These are phyloP conservation scores for Litsea cubeba DNA, from an alignment of 164 flowering plant genomes.

Conservation along the genomic window DNA sequence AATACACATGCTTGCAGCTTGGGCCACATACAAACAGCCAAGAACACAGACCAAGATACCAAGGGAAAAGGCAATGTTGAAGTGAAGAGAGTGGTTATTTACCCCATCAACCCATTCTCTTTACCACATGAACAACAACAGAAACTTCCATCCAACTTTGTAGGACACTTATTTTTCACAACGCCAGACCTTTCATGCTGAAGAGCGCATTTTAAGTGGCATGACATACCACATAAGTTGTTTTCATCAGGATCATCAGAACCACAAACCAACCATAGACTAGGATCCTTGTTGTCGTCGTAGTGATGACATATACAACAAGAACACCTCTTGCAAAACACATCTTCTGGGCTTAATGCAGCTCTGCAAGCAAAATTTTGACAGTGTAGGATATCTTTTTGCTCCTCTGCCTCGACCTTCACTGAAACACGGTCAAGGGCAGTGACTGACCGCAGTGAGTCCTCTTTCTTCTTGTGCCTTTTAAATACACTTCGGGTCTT, in stretches of 20 bases:
- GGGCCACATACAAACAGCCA: neutral
- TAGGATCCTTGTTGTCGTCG: conserved; percentile 98
- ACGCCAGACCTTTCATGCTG: conserved; percentile 65
- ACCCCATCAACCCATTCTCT: conserved; percentile 83
- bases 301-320: conserved; percentile 79
- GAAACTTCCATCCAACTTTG: conserved; percentile 65
- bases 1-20: neutral
- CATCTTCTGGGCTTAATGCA: conserved; percentile 41
- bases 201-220: conserved; percentile 89
- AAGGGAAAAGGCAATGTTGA: neutral
- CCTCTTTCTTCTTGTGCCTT: conserved; percentile 69
- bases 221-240: conserved; percentile 77
- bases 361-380: conserved; percentile 89
- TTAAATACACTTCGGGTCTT: conserved; percentile 35
- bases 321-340: conserved; percentile 90
- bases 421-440: conserved; percentile 13
- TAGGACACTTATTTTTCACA: conserved; percentile 29
- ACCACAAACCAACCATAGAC: conserved; percentile 84
- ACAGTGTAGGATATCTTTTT: conserved; percentile 36
- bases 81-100: conserved; percentile 10
- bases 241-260: conserved; percentile 67
- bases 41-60: neutral
- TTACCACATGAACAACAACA: conserved; percentile 77
- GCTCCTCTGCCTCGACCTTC: conserved; percentile 21
- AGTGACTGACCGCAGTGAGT: conserved; percentile 40